Conservation (phyloP, 2,329 filamentous ascomycete genomes). For the Paracoccidioides brasiliensis region DNA sequence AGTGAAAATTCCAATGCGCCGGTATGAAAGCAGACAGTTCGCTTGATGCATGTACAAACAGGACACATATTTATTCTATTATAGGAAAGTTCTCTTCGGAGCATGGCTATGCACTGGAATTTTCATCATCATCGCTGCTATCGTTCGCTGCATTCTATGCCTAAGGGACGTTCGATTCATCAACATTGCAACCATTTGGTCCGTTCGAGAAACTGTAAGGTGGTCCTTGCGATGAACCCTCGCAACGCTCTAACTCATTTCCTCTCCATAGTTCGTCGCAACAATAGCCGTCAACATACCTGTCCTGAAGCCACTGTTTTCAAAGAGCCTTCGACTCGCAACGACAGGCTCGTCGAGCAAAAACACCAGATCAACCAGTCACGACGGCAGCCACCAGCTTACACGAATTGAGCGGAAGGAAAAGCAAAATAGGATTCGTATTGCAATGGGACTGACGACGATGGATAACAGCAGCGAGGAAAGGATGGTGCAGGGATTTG, state of each 20-base stretch:
- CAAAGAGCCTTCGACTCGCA: constrained; percentile 12
- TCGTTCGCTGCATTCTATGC: constrained; percentile 31
- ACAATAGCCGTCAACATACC: constrained; percentile 34
- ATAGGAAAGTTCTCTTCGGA: constrained; percentile 27
- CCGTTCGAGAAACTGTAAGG: constrained; percentile 31
- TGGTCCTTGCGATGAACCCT: not conserved
- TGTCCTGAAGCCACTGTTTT: constrained; percentile 31
- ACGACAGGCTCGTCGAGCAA: constrained; percentile 1
- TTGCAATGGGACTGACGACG: constrained; percentile 5
- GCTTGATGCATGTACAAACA: not conserved
- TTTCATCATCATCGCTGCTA: constrained; percentile 33
- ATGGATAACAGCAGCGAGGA: constrained; percentile 6
- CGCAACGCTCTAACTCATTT: not conserved
- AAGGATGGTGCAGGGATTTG: constrained; percentile 1
- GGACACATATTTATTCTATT: not conserved
- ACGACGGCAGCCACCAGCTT: not conserved
- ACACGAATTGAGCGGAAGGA: constrained; percentile 1
- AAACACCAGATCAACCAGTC: not conserved
- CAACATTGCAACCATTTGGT: constrained; percentile 32
- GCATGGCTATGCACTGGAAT: constrained; percentile 32
- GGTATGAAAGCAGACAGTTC: constrained; percentile 9
- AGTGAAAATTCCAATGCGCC: constrained; percentile 25
- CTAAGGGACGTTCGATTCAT: constrained; percentile 26
- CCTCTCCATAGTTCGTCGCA: constrained; percentile 26
- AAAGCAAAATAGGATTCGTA: constrained; percentile 3